Percentiles rank a stretch among this genome's conserved stretches.
Conservation (phyloP, 495 filamentous ascomycete species). For the Amphirosellinia nigrospora region DNA sequence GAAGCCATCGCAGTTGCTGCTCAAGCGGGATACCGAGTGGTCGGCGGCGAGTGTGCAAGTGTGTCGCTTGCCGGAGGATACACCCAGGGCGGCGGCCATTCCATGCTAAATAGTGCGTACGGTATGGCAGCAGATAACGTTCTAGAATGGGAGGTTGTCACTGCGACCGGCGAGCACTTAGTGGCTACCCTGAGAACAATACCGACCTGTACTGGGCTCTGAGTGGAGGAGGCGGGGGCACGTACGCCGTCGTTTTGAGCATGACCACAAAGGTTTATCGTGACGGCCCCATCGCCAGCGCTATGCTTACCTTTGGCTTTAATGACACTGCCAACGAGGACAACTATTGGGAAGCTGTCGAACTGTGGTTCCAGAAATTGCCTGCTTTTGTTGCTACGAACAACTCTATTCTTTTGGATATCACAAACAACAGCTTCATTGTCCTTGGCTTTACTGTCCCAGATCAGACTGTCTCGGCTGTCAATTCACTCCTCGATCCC, state of each 20-base stretch:
- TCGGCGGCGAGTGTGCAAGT: conserved; percentile 52
- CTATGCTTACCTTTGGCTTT: conserved; percentile 12
- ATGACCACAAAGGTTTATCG: conserved; percentile 49
- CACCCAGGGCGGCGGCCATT: conserved; percentile 66
- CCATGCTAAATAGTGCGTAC: conserved; percentile 52
- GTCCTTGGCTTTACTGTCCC: conserved; percentile 44
- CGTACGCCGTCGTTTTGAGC: conserved; percentile 56
- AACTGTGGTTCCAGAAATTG: background rate
- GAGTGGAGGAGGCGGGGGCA: conserved; percentile 61
- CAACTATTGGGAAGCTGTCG: conserved; percentile 49
- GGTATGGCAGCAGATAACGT: conserved; percentile 66
- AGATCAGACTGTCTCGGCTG: conserved; percentile 35
- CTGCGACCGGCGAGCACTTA: conserved; percentile 49
- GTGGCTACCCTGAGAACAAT: conserved; percentile 50
- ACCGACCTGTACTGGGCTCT: conserved; percentile 66
- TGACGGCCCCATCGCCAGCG: conserved; percentile 31
- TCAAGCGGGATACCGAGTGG: conserved; percentile 48
- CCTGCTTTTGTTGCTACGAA: conserved; percentile 25
- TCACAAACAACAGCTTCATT: conserved; percentile 48
- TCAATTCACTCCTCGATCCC: conserved; percentile 37
- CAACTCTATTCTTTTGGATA: conserved; percentile 47
- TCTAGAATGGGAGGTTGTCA: conserved; percentile 64
- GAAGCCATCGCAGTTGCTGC: conserved; percentile 52
- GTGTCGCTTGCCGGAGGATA: conserved; percentile 56
- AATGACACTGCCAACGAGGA: conserved; percentile 36